phyloP scores from a whole-genome alignment of 164 flowering plant genomes.

The Macadamia tetraphylla region DNA sequence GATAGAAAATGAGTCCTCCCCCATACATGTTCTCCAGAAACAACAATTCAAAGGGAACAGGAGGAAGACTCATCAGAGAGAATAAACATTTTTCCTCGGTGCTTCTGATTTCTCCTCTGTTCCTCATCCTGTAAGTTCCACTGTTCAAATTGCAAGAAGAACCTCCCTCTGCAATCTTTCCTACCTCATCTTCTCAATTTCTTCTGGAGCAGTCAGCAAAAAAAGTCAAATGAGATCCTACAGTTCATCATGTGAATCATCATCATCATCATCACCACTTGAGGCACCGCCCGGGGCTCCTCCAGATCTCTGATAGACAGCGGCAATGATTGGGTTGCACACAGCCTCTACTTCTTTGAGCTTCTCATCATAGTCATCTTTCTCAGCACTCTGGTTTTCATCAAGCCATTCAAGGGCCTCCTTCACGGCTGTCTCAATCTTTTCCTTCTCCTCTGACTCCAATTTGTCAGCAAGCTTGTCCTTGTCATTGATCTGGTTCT shows the following conservation, averaged over 20 bases:
- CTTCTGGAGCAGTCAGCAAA: neutral
- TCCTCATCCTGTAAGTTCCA: neutral
- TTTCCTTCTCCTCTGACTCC: constrained; percentile 79
- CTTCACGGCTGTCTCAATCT: constrained; percentile 65
- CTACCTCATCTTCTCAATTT: neutral
- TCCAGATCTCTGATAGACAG: constrained; percentile 76
- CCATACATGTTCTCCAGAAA: too few relatives aligned
- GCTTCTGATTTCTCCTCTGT: neutral
- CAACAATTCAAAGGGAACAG: too few relatives aligned
- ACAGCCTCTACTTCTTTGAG: constrained; percentile 83
- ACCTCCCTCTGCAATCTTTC: neutral
- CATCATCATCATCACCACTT: constrained; percentile 39
- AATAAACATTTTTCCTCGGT: too few relatives aligned
- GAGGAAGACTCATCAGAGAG: too few relatives aligned
- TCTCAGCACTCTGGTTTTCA: constrained; percentile 80
- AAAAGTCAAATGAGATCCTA: constrained; percentile 11
- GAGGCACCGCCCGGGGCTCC: constrained; percentile 60
- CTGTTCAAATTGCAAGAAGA: neutral
- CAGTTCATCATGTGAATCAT: constrained; percentile 68
- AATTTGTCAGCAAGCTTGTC: constrained; percentile 90
- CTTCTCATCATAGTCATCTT: constrained; percentile 80
- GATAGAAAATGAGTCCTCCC: too few relatives aligned
- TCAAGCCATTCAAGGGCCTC: constrained; percentile 84
- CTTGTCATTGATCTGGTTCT: constrained; percentile 74
- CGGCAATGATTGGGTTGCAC: constrained; percentile 77